phyloP scores from a whole-genome alignment of 2,329 filamentous ascomycete genomes.

The Rhynchosporium secalis region DNA sequence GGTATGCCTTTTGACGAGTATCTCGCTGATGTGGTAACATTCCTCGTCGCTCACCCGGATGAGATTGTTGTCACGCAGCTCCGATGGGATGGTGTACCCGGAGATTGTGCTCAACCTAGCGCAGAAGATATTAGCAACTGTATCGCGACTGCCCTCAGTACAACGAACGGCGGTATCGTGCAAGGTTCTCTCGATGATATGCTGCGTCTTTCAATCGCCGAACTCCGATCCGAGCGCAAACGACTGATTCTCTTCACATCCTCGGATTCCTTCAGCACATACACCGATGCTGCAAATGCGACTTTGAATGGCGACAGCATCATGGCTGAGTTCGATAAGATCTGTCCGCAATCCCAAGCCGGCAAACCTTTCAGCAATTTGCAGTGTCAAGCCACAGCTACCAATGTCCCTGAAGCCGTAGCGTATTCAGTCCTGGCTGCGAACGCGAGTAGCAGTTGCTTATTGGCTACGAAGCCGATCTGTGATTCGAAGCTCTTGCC shows the following conservation, averaged over 20 bases:
- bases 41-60: slow-evolving; percentile 44
- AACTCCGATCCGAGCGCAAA: slow-evolving; percentile 42
- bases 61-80: slow-evolving; percentile 53
- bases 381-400: slow-evolving; percentile 54
- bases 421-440: slow-evolving; percentile 47
- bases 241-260: slow-evolving; percentile 43
- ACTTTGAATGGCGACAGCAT: slow-evolving; percentile 45
- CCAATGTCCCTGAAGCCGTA: slow-evolving; percentile 50
- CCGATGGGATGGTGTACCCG: slow-evolving; percentile 51
- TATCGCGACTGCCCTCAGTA: slow-evolving; percentile 41
- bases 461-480: slow-evolving; percentile 50
- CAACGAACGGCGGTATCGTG: slow-evolving; percentile 36
- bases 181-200: slow-evolving; percentile 41
- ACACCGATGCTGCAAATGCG: slow-evolving; percentile 45
- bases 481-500: slow-evolving; percentile 51
- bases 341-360: slow-evolving; percentile 39
- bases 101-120: slow-evolving; percentile 46
- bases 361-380: slow-evolving; percentile 45
- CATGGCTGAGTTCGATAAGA: slow-evolving; percentile 41
- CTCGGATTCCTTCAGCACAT: slow-evolving; percentile 44
- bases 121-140: slow-evolving; percentile 45
- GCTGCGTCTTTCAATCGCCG: slow-evolving; percentile 38
- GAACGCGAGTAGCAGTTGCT: slow-evolving; percentile 46
- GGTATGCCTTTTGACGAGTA: slow-evolving; percentile 50
- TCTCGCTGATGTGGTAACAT: slow-evolving; percentile 44